Percentiles rank a stretch among this genome's conserved stretches.
These are phyloP conservation scores for Trichosporon sp. DNA, from an alignment of 1,284 basidiomycete species.

Conservation along the genomic window DNA sequence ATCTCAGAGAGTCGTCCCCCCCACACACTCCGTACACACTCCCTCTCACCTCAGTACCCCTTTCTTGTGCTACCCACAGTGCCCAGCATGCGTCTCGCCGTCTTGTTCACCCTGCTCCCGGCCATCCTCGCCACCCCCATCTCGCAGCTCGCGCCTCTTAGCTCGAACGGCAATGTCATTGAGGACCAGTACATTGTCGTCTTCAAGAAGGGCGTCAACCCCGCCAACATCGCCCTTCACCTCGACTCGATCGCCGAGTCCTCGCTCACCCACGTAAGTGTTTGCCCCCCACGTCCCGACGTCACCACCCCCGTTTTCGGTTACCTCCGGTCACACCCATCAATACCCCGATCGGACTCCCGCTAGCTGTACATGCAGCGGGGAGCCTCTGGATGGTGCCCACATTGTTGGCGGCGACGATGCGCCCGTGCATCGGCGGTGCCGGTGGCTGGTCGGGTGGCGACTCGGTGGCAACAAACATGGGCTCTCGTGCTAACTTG, in stretches of 20 bases:
- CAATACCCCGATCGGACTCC: neutral
- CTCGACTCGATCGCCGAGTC: constrained; percentile 48
- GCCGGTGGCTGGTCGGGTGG: constrained; percentile 1
- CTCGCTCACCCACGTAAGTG: constrained; percentile 43
- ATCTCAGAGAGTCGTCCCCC: neutral
- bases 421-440: neutral
- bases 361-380: neutral
- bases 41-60: neutral
- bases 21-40: neutral
- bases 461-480: neutral
- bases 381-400: neutral
- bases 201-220: constrained; percentile 65
- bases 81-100: constrained; percentile 32
- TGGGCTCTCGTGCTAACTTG: neutral
- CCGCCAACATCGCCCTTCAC: constrained; percentile 63
- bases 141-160: constrained; percentile 37
- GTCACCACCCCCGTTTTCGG: neutral
- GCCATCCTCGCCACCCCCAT: constrained; percentile 44
- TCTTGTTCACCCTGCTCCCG: constrained; percentile 35
- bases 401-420: neutral
- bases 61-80: constrained; percentile 1
- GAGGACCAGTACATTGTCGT: constrained; percentile 88
- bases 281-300: constrained; percentile 45
- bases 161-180: constrained; percentile 51
- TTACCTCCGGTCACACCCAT: neutral